Evolutionary conservation across 305 asterid species (phyloP), one percentile per base, ranked within the genome.

Genomic region (Stenogyne calaminthoides): DNA sequence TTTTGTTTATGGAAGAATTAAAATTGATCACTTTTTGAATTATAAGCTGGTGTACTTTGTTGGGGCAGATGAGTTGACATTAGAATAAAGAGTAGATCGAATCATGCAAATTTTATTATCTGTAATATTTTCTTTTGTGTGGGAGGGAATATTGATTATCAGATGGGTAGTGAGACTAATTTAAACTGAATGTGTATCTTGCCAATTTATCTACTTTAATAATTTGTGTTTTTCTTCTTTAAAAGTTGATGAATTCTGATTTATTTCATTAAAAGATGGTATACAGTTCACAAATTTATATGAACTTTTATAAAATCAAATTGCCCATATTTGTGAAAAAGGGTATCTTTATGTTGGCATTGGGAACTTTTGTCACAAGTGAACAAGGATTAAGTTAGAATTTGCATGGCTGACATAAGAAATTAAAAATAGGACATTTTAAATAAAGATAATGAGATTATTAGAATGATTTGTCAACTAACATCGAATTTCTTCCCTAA

Each of bases 11-110:
- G 70, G 58, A 15, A 67, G 64, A 72, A 59, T 69, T 44, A 9
- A 25, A 34, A 54, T 71, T 72, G 71, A 67, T 49, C 55, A 29
- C 73, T 39, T 79, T 77, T 78, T 82, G 70, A 55, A 74, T 71
- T 54, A 42, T 34, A 57, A 66, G 49, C 9, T 42, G 59, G 62
- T 34, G 14, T 42, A 51, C 32, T 60, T 57, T 46, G 79, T 75
- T 86, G 93, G 89, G 86, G 81, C 54, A 82, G 89, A 74, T 78
- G 73, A 69, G 69, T 49, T 70, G 74, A 40, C 76, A 68, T 39
- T 72, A 51, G 57, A 74, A 62, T 42, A 74, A 55, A 66, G 69
- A 59, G 60, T 73, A 70, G 70, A 54, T 22, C 20, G 56, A 69
- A 54, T 73, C 19, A 32, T 61, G 52, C 52, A 56, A 9, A 57